Evolutionary conservation across 495 filamentous ascomycete species (phyloP).

Genomic region (Aspergillus cavernicola): DNA sequence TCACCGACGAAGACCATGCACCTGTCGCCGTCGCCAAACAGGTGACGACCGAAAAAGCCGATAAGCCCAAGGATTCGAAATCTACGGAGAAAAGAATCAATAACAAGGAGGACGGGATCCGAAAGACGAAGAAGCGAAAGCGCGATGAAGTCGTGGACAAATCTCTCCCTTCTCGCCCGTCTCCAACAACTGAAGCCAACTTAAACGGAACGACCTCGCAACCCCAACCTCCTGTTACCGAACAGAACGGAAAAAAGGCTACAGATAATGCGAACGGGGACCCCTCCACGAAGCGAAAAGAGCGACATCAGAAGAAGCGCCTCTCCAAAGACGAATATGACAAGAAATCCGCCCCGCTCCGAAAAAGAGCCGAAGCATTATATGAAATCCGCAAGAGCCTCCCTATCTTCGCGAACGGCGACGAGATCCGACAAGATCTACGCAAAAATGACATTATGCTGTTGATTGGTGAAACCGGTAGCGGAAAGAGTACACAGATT

Average conservation of each 20-base stretch:
- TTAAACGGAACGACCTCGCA: not conserved
- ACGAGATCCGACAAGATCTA: slow-evolving; percentile 64
- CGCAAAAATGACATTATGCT: slow-evolving; percentile 72
- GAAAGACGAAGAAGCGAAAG: slow-evolving; percentile 46
- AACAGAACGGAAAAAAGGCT: not conserved
- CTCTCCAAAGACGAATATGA: slow-evolving; percentile 5
- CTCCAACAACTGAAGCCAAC: not conserved
- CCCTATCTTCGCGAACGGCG: slow-evolving; percentile 74
- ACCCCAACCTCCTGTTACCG: too few relatives aligned
- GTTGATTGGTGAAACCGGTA: slow-evolving; percentile 90
- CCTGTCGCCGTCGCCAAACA: slow-evolving; percentile 4
- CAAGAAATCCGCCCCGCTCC: slow-evolving; percentile 31
- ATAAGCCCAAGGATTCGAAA: slow-evolving; percentile 13
- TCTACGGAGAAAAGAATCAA: slow-evolving; percentile 8
- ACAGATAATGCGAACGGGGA: not conserved
- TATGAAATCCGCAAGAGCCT: slow-evolving; percentile 58
- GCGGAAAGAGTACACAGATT: slow-evolving; percentile 94
- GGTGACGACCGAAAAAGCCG: not conserved
- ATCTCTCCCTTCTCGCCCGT: slow-evolving; percentile 2
- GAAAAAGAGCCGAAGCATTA: slow-evolving; percentile 45
- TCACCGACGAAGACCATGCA: slow-evolving; percentile 29
- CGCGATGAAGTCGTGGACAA: slow-evolving; percentile 27
- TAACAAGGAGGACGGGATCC: slow-evolving; percentile 26
- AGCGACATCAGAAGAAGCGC: slow-evolving; percentile 3
- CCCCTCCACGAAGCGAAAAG: not conserved